Conservation (phyloP, 371 early-diverging fungal genomes). For the Mortierella polycephala region DNA sequence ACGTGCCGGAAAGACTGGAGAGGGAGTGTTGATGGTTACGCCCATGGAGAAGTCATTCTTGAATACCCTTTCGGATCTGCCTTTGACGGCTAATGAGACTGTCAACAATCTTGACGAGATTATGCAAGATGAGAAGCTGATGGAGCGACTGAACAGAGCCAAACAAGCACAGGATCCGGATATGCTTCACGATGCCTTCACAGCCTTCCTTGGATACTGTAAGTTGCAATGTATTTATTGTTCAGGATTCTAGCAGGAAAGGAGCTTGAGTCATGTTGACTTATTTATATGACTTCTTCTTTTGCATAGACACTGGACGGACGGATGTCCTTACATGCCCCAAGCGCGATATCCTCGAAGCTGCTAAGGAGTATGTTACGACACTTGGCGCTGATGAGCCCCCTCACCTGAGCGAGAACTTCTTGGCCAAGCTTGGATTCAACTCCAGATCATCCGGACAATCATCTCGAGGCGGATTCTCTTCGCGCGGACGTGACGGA, state of each 20-base stretch:
- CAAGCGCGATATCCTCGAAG: slow-evolving; percentile 56
- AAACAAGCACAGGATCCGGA: slow-evolving; percentile 55
- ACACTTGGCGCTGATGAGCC: slow-evolving; percentile 60
- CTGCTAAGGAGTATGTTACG: slow-evolving; percentile 57
- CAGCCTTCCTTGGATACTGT: slow-evolving; percentile 78
- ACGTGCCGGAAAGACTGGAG: slow-evolving; percentile 95
- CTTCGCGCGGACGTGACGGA: slow-evolving; percentile 18
- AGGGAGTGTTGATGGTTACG: slow-evolving; percentile 86
- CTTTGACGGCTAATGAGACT: slow-evolving; percentile 56
- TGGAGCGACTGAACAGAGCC: slow-evolving; percentile 23
- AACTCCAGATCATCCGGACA: slow-evolving; percentile 17
- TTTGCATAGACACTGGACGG: slow-evolving; percentile 54
- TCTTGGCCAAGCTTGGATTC: slow-evolving; percentile 64
- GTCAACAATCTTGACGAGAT: slow-evolving; percentile 55
- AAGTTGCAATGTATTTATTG: slow-evolving; percentile 27
- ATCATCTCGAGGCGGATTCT: slow-evolving; percentile 6
- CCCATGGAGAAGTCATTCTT: slow-evolving; percentile 86
- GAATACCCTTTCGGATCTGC: slow-evolving; percentile 62
- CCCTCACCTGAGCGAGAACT: slow-evolving; percentile 59
- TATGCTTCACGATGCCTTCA: slow-evolving; percentile 64
- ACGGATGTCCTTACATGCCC: slow-evolving; percentile 56
- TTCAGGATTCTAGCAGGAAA: not conserved
- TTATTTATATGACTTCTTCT: slow-evolving; percentile 33
- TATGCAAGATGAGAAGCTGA: slow-evolving; percentile 35
- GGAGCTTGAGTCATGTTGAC: not conserved